Base-by-base conservation (phyloP, 768 basidiomycete species). In the Coprinopsis strossmayeri region DNA sequence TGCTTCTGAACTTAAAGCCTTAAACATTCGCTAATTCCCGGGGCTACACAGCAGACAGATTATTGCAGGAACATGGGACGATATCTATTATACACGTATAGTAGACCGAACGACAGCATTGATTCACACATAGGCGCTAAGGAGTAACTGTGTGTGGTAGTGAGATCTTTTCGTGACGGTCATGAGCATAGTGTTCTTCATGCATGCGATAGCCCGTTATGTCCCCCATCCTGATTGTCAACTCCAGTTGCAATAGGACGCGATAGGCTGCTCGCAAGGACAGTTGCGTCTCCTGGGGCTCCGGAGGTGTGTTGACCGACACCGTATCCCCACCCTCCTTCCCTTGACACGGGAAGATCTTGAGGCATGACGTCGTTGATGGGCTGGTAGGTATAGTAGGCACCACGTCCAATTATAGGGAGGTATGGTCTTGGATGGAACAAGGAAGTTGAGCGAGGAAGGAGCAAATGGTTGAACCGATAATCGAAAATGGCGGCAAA, bases 401-500 rank as follows among this genome's bases (percentile, higher is more conserved):
- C 59, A 4, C 54, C 59, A 12, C 53, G 52, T 35, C 57, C 58
- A 3, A 56, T 47, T 27, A 55, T 34, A 2, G 59, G 55, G 28
- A 62, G 51, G 55, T 58, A 61, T 3, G 68, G 63, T 5, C 48
- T 55, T 25, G 69, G 67, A 44, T 67, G 65, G 58, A 74, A 70
- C 17, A 74, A 57, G 2, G 72, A 75, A 1, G 69, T 71, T 12
- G 67, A 63, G 5, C 77, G 69, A 17, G 77, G 78, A 21, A 79
- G 70, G 18, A 78, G 66, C 34, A 80, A 52, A 57, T 81, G 77
- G 59, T 82, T 81, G 69, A 79, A 80, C 18, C 69, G 58, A 58
- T 79, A 82, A 61, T 81, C 80, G 54, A 70, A 71, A 34, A 78
- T 61, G 17, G 76, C 64, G 0, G 77, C 79, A 58, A 79, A 82